phyloP scores from a whole-genome alignment of 352 stramenopile genomes.

The Phytopythium cucurbitacearum region DNA sequence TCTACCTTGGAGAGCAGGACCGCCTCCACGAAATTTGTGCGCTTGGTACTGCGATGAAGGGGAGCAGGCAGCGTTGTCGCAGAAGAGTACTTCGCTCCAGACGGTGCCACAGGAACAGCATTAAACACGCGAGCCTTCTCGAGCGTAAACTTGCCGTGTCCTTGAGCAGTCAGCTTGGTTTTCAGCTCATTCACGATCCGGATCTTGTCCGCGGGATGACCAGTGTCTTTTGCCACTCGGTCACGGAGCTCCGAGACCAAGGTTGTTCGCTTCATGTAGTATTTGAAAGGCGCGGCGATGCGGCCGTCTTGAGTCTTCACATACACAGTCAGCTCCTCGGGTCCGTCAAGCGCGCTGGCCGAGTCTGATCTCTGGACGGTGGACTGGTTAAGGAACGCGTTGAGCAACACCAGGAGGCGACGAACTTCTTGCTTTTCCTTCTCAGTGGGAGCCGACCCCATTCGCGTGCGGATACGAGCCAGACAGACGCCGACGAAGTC shows the following conservation, averaged over 20 bases:
- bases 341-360: constrained; percentile 20
- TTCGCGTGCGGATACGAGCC: constrained; percentile 21
- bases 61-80: constrained; percentile 22
- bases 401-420: constrained; percentile 62
- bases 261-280: constrained; percentile 50
- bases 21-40: constrained; percentile 44
- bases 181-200: constrained; percentile 69
- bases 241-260: constrained; percentile 61
- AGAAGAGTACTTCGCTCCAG: constrained; percentile 15
- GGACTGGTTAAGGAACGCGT: constrained; percentile 72
- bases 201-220: constrained; percentile 55
- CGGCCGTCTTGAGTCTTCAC: constrained; percentile 65
- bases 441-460: constrained; percentile 9
- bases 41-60: constrained; percentile 16
- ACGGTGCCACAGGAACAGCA: constrained; percentile 7
- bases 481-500: constrained; percentile 57
- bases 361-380: constrained; percentile 22
- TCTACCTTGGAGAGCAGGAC: constrained; percentile 61
- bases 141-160: constrained; percentile 63
- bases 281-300: constrained; percentile 52
- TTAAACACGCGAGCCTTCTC: constrained; percentile 60
- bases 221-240: constrained; percentile 56
- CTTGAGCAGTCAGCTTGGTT: constrained; percentile 63
- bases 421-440: constrained; percentile 34
- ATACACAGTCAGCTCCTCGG: constrained; percentile 61